Base-by-base conservation (phyloP, 2,329 filamentous ascomycete genomes). In the Alternaria burnsii region DNA sequence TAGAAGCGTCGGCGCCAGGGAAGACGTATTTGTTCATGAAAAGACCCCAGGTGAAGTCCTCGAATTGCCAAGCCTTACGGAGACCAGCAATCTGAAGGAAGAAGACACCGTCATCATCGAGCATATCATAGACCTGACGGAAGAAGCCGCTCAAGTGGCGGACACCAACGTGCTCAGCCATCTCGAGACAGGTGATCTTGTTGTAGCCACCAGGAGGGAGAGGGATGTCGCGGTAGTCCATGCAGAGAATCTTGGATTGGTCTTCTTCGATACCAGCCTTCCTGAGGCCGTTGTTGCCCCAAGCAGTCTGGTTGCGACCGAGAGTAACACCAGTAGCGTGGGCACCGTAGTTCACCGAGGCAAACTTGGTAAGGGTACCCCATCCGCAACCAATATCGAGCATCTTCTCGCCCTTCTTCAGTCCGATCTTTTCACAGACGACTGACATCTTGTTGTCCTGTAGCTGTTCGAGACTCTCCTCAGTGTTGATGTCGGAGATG, bases 21-120 rank as follows among this genome's bases (percentile, higher is more conserved):
- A 98, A 98, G 79, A 98, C 86, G 82, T 98, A 97, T 85, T 97
- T 97, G 89, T 98, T 98, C 93, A 98, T 97, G 87, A 97, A 98
- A 47, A 98, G 87, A 78, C 95, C 95, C 95, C 95, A 98, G 80
- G 94, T 91, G 52, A 97, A 87, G 82, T 98, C 94, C 85, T 98
- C 94, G 77, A 97, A 98, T 81, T 98, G 95, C 95, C 95, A 98
- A 66, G 87, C 85, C 84, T 96, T 96, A 72, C 95, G 91, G 63
- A 99, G 87, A 82, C 95, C 95, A 72, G 94, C 93, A 72, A 96
- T 93, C 81, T 98, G 95, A 62, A 98, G 86, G 87, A 95, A 97
- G 85, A 98, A 97, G 68, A 93, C 88, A 79, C 95, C 95, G 69
- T 98, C 93, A 69, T 98, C 95, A 64, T 97, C 92, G 55, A 98